phyloP scores from a whole-genome alignment of 1,139 yeast genomes.

The Hemisphaericaspora lyxosophila region DNA sequence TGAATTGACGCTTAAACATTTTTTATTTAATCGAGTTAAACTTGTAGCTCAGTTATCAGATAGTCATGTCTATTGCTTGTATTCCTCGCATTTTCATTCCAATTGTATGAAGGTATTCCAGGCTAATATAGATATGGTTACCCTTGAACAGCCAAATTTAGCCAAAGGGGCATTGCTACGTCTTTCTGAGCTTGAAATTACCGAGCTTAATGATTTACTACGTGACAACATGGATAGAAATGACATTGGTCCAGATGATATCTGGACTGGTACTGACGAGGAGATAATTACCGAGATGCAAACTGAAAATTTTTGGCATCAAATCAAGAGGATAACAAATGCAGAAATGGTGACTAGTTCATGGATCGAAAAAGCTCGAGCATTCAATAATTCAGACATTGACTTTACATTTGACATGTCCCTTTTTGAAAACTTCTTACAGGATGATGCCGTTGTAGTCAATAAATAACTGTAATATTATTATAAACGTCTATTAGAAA shows the following conservation, averaged over 20 bases:
- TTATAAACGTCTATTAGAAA: conserved; percentile 14
- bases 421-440: neutral
- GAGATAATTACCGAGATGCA: conserved; percentile 11
- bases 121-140: neutral
- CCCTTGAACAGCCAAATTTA: conserved; percentile 1
- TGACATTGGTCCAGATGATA: neutral
- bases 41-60: conserved; percentile 3
- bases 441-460: neutral
- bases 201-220: conserved; percentile 11
- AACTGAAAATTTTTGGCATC: conserved; percentile 10
- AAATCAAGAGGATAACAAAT: conserved; percentile 6
- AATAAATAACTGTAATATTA: neutral
- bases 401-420: neutral
- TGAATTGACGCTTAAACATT: neutral
- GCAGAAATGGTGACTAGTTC: conserved; percentile 9
- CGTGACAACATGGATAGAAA: conserved; percentile 4
- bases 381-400: neutral
- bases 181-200: conserved; percentile 4
- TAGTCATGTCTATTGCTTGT: conserved; percentile 7
- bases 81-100: conserved; percentile 7
- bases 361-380: conserved; percentile 7
- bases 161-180: conserved; percentile 3
- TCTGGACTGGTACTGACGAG: conserved; percentile 4
- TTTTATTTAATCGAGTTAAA: conserved; percentile 1
- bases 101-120: conserved; percentile 5